Evolutionary conservation across 108 stramenopile genomes (phyloP).

Genomic region (Mayamaea pseudoterrestris): DNA sequence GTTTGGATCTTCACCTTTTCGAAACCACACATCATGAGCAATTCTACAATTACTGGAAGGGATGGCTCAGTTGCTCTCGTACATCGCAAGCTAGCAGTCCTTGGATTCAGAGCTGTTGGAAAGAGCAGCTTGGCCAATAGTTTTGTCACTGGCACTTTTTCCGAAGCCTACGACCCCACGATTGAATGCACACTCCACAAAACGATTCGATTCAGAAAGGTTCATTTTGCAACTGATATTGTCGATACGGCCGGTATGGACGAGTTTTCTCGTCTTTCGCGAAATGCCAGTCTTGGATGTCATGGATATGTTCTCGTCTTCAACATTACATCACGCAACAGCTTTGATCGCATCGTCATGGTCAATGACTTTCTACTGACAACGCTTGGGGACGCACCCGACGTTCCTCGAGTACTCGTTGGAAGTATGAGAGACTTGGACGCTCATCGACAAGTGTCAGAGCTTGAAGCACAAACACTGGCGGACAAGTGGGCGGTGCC

Average conservation of each 20-base stretch:
- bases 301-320: constrained; percentile 79
- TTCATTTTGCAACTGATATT: constrained; percentile 86
- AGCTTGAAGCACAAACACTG: constrained; percentile 65
- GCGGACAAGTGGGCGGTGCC: constrained; percentile 66
- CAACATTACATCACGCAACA: constrained; percentile 56
- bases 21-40: no score
- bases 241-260: constrained; percentile 93
- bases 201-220: constrained; percentile 77
- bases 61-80: no score
- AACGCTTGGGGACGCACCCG: constrained; percentile 70
- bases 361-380: constrained; percentile 74
- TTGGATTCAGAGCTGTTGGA: constrained; percentile 82
- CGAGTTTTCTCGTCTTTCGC: constrained; percentile 75
- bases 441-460: constrained; percentile 4
- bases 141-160: constrained; percentile 75
- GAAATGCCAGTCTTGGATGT: constrained; percentile 81
- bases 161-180: constrained; percentile 76
- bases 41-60: no score
- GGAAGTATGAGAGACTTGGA: constrained; percentile 74
- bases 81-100: constrained; percentile 76
- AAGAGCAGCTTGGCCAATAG: constrained; percentile 70
- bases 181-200: constrained; percentile 80
- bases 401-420: constrained; percentile 76
- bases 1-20: no score
- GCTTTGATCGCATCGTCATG: constrained; percentile 59